A percentile compares a stretch with the other conserved stretches of the same genome.
These are phyloP conservation scores for Huiozyma sinensis DNA, from an alignment of 805 yeast genomes.

Conservation along the genomic window DNA sequence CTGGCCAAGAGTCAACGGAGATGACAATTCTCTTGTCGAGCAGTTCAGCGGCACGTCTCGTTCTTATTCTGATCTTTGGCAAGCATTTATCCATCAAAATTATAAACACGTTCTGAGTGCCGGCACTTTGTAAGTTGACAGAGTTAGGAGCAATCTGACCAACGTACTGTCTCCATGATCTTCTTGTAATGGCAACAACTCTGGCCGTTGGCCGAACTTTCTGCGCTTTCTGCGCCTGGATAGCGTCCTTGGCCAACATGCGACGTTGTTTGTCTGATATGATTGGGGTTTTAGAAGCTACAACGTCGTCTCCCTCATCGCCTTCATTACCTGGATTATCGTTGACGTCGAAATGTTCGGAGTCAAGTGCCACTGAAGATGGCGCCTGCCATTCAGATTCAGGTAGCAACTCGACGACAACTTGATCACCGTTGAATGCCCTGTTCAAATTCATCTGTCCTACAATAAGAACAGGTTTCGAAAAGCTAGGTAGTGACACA, in stretches of 20 bases:
- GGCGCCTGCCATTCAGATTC: conserved; percentile 82
- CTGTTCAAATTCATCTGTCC: conserved; percentile 84
- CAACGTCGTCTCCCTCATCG: conserved; percentile 34
- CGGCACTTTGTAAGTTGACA: conserved; percentile 46
- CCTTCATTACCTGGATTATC: conserved; percentile 43
- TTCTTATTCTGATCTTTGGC: conserved; percentile 78
- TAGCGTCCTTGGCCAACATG: conserved; percentile 67
- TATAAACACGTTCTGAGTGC: conserved; percentile 72
- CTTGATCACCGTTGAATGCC: conserved; percentile 85
- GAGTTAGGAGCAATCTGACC: conserved; percentile 83
- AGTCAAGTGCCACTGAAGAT: conserved; percentile 68
- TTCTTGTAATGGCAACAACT: conserved; percentile 75
- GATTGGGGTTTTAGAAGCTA: conserved; percentile 34
- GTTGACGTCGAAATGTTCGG: conserved; percentile 48
- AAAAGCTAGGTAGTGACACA: conserved; percentile 57
- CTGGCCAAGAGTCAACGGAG: conserved; percentile 89
- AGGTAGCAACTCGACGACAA: conserved; percentile 82
- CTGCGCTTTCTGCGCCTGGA: conserved; percentile 40
- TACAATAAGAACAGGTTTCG: conserved; percentile 68
- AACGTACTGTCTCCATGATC: conserved; percentile 94
- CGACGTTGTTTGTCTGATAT: conserved; percentile 37
- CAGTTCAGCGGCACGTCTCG: conserved; percentile 75
- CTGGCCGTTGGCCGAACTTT: conserved; percentile 84
- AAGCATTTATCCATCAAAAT: conserved; percentile 79
- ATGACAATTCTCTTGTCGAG: conserved; percentile 86